Base-by-base conservation (phyloP, 208 protist genomes). In the Porcisia hertigi region DNA sequence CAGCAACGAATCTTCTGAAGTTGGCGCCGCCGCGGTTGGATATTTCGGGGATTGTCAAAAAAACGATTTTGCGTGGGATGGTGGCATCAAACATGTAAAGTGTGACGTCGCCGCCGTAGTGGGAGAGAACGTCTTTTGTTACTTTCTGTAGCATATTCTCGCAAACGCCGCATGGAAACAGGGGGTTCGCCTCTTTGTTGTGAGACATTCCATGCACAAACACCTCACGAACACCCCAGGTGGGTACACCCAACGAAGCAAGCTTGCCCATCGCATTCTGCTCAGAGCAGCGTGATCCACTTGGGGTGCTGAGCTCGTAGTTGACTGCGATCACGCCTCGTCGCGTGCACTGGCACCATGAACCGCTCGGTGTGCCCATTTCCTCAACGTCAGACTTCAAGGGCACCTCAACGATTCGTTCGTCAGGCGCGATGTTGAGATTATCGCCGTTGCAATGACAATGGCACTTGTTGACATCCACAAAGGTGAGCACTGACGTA, bases 71-170 rank as follows among this genome's bases (percentile, higher is more conserved):
- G 74, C 87, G 86, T 2, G 94, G 90, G 30, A 85, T 74, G 5
- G 86, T 89, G 3, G 89, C 91, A 78, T 97, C 94, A 75, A 92
- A 97, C 92, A 97, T 96, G 82, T 94, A 97, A 34, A 97, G 76
- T 63, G 87, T 90, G 59, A 95, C 80, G 74, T 95, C 88, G 57
- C 87, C 88, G 47, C 92, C 85, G 83, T 94, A 93, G 69, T 77
- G 77, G 11, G 77, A 53, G 52, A 76, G 71, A 30, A 97, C 90
- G 66, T 97, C 94, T 66, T 88, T 88, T 55, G 77, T 90, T 16
- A 95, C 89, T 79, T 90, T 95, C 55, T 89, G 90, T 58, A 97
- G 77, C 92, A 96, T 97, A 76, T 96, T 97, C 79, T 97, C 94
- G 67, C 94, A 97, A 3, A 96, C 94, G 41, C 94, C 94, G 69